phyloP scores from a whole-genome alignment of 1,284 basidiomycete genomes.

The Ceratobasidium sp. region DNA sequence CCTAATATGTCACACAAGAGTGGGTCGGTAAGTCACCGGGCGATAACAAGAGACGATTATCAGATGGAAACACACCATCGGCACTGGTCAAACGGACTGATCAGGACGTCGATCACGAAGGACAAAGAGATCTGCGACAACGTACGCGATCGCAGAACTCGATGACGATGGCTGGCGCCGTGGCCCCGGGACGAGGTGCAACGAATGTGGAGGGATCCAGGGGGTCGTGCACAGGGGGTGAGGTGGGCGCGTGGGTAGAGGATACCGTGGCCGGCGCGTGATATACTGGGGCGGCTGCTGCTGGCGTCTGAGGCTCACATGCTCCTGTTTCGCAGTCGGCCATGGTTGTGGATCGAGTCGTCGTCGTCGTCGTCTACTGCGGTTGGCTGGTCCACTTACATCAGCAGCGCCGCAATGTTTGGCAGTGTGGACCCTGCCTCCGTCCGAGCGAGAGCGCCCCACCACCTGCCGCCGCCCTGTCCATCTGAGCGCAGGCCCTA shows the following conservation, averaged over 20 bases:
- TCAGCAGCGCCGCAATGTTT: conserved; percentile 21
- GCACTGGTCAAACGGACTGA: conserved; percentile 63
- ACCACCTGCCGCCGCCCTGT: conserved; percentile 6
- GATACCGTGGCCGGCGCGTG: conserved; percentile 14
- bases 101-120: conserved; percentile 23
- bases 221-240: conserved; percentile 45
- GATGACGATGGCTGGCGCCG: conserved; percentile 65
- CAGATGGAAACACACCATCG: conserved; percentile 69
- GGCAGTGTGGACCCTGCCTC: background rate
- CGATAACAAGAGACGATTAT: conserved; percentile 31
- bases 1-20: conserved; percentile 44
- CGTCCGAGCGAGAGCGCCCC: conserved; percentile 9
- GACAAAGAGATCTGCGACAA: conserved; percentile 41
- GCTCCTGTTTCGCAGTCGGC: conserved; percentile 34
- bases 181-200: conserved; percentile 67
- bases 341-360: conserved; percentile 17
- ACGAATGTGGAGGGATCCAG: conserved; percentile 71
- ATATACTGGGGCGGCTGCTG: conserved; percentile 18
- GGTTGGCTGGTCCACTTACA: background rate
- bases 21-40: background rate
- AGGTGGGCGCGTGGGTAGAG: background rate
- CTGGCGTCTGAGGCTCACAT: background rate
- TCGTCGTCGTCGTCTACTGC: no score
- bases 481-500: background rate
- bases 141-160: conserved; percentile 90